Base-by-base conservation (phyloP, 2,329 filamentous ascomycete species). In the Aspergillus pseudoterreus region DNA sequence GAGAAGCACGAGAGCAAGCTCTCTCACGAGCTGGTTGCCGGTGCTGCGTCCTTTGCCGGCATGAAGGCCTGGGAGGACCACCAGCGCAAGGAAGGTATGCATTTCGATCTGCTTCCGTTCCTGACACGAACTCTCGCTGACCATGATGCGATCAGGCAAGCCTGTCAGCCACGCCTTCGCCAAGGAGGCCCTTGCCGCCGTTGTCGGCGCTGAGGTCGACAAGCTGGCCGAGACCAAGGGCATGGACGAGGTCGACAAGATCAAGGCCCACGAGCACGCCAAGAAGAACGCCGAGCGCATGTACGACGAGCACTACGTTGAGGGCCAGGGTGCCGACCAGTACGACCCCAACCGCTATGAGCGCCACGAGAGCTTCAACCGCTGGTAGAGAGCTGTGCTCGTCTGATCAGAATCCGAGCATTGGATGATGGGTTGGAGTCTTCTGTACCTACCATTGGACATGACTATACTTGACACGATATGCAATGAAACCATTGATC, bases 51-150 rank as follows among this genome's bases (percentile, higher is more conserved):
- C 56, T 92, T 92, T 67, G 85, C 83, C 57, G 89, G 84, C 63
- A 87, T 92, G 81, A 90, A 90, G 78, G 76, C 85, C 19, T 92
- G 85, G 63, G 88, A 92, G 74, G 85, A 91, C 70, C 78, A 82
- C 63, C 86, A 91, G 75, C 85, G 86, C 64, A 77, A 74, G 51
- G 78, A 88, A 68, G 88, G 85, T 84, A 75, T 9, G 27, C 27
- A 30, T 4, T 10, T 30, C 5, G 8, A 30, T 8, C 10, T 1
- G 9, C 27, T 30, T 30, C 27, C 27, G 27, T 11, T 11, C 8
- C 27, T 30, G 24, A 27, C 27, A 30, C 27, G 27, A 30, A 9
- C 27, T 8, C 27, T 30, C 4, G 35, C 35, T 38, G 35, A 38
- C 35, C n/a, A n/a, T 15, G 35, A 38, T 15, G 11, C 42, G 4